Evolutionary conservation across 169 alveolate species (phyloP).

Genomic region (Babesia bigemina): DNA sequence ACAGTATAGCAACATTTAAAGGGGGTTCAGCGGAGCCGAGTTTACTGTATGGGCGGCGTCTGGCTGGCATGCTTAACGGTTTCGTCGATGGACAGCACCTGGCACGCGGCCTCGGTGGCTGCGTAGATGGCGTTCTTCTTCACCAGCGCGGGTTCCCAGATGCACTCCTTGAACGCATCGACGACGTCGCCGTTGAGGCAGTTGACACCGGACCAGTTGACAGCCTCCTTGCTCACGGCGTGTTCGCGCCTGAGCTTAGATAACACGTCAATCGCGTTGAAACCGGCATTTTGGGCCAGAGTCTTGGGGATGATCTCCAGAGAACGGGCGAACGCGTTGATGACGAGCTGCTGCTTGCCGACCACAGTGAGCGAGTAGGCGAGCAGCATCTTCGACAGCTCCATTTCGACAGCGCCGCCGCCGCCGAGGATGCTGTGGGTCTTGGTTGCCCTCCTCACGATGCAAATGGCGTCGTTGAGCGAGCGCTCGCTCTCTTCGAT

Average conservation of each 20-base stretch:
- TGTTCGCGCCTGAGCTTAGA: conserved; percentile 93
- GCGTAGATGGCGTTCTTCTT: conserved; percentile 93
- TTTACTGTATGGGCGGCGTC: not conserved
- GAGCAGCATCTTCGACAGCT: conserved; percentile 66
- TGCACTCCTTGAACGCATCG: conserved; percentile 86
- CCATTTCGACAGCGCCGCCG: conserved; percentile 96
- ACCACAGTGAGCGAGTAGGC: conserved; percentile 77
- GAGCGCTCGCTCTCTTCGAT: conserved; percentile 97
- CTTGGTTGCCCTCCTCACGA: conserved; percentile 92
- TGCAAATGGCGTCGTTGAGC: conserved; percentile 95
- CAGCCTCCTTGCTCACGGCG: conserved; percentile 69
- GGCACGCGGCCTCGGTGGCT: conserved; percentile 98
- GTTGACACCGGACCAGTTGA: conserved; percentile 93
- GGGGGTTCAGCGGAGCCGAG: not conserved
- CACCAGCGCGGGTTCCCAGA: conserved; percentile 96
- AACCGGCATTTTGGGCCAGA: conserved; percentile 96
- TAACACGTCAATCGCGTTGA: conserved; percentile 91
- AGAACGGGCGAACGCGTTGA: conserved; percentile 93
- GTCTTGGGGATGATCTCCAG: conserved; percentile 95
- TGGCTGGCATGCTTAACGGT: conserved; percentile 89
- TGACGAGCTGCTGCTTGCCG: conserved; percentile 92
- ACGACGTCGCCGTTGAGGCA: conserved; percentile 88
- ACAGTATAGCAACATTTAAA: no score
- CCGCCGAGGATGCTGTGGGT: conserved; percentile 93
- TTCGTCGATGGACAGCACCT: conserved; percentile 94